Conservation (phyloP, 176 grass and related monocot species). For the Avena sativa region DNA sequence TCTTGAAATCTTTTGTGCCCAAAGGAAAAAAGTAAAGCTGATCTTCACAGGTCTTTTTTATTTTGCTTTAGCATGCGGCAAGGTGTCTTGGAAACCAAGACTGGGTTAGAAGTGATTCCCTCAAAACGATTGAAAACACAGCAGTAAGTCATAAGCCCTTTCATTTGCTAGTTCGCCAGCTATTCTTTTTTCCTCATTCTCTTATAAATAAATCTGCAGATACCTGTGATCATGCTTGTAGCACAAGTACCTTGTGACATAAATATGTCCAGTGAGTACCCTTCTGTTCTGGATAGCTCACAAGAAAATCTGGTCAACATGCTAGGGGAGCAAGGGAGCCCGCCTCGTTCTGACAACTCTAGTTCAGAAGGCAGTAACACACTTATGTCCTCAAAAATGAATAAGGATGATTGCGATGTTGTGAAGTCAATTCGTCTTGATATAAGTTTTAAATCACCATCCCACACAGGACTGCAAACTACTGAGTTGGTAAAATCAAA, state of each 20-base stretch:
- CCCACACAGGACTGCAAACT: constrained; percentile 95
- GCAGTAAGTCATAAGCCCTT: constrained; percentile 62
- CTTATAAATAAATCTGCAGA: constrained; percentile 64
- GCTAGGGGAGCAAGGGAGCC: constrained; percentile 58
- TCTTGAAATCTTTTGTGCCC: constrained; percentile 28
- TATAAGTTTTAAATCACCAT: constrained; percentile 97
- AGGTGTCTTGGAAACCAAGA: constrained; percentile 94
- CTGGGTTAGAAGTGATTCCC: constrained; percentile 96
- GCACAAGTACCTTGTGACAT: constrained; percentile 81
- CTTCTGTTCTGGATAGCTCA: constrained; percentile 72
- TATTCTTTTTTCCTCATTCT: constrained; percentile 33
- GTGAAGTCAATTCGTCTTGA: constrained; percentile 93
- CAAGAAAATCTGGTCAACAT: constrained; percentile 62
- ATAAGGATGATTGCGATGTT: constrained; percentile 55
- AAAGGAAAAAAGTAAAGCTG: constrained; percentile 4
- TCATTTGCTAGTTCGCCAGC: constrained; percentile 34
- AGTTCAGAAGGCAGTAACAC: constrained; percentile 59
- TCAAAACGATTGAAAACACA: constrained; percentile 99
- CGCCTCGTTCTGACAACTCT: constrained; percentile 61
- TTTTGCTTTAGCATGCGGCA: constrained; percentile 82
- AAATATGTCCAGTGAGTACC: constrained; percentile 72
- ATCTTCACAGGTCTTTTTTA: background rate
- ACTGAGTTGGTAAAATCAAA: constrained; percentile 81
- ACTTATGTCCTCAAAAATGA: constrained; percentile 56
- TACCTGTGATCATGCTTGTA: constrained; percentile 97